Evolutionary conservation across 805 yeast species (phyloP).

Genomic region (Metschnikowia aberdeeniae): DNA sequence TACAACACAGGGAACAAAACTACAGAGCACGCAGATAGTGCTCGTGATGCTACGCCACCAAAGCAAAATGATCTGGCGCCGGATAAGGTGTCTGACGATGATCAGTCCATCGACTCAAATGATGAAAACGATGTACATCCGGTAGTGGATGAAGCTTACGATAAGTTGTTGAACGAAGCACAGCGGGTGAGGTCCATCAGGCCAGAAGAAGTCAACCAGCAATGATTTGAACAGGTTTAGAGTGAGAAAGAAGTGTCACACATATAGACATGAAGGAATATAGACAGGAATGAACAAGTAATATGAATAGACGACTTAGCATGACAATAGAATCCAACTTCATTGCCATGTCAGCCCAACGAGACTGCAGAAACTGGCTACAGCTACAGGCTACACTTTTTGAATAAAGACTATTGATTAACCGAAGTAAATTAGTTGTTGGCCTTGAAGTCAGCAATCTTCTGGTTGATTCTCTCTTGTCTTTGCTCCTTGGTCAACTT

Average conservation of each 20-base stretch:
- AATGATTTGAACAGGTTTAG: too few relatives aligned
- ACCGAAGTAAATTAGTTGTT: conserved; percentile 27
- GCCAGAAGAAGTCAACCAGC: conserved; percentile 5
- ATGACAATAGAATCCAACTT: background rate
- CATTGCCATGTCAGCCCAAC: too few relatives aligned
- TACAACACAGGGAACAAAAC: conserved; percentile 22
- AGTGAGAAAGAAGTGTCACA: background rate
- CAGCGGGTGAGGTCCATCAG: conserved; percentile 57
- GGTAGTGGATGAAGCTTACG: conserved; percentile 70
- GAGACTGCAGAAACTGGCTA: too few relatives aligned
- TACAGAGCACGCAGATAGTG: conserved; percentile 8
- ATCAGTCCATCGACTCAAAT: conserved; percentile 27
- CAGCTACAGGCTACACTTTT: background rate
- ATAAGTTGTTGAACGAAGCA: conserved; percentile 64
- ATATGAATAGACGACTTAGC: background rate
- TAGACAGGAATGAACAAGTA: background rate
- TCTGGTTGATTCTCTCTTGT: conserved; percentile 81
- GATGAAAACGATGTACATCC: conserved; percentile 26
- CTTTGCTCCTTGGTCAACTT: conserved; percentile 92
- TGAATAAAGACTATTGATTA: background rate
- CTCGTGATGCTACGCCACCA: background rate
- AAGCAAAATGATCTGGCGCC: background rate
- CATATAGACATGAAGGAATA: background rate
- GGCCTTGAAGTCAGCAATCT: conserved; percentile 87
- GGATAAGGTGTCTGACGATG: conserved; percentile 15